Evolutionary conservation across 2,329 filamentous ascomycete species (phyloP), one percentile per base, ranked within the genome.

Genomic region (Aspergillus alliaceus): DNA sequence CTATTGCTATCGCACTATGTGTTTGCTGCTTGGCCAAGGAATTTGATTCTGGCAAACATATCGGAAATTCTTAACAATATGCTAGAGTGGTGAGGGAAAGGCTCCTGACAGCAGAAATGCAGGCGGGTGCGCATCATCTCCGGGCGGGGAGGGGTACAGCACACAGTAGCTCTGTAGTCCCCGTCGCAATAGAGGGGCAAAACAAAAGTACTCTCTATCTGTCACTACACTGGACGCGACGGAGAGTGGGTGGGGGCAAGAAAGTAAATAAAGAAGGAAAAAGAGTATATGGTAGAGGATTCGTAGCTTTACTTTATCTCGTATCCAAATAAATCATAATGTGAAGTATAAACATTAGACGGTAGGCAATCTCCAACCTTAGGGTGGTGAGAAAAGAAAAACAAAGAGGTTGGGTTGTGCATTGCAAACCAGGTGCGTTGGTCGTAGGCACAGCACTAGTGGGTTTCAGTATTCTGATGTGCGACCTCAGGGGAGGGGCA

Each of bases 381-480:
- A n/a, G n/a, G n/a, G n/a, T n/a, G n/a, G n/a, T n/a, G n/a, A n/a
- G n/a, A n/a, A n/a, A n/a, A n/a, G n/a, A n/a, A 44, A 15, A 42
- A 42, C 18, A 42, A 44, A 44, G 14, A 24, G 22, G 8, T 11
- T n/a, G 40, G 44, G 44, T 32, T 20, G 29, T n/a, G 44, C 25
- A 15, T 20, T 32, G 27, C 27, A 32, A 48, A 48, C n/a, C 20
- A 31, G 12, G 3, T 12, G n/a, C 6, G 44, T 47, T 32, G 20
- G 25, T 25, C 6, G 42, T 46, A 29, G 42, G 44, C n/a, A 48
- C 44, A 32, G 49, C 24, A 46, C 29, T 52, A 56, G 49, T 56
- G 31, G 39, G 54, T 52, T 56, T 56, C 49, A 56, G 29, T 27
- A 32, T 31, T 31, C 18, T 18, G 18, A 22, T 48, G 44, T 48